Evolutionary conservation across 805 yeast genomes (phyloP).

Genomic region (Tetrapisispora fleetii): DNA sequence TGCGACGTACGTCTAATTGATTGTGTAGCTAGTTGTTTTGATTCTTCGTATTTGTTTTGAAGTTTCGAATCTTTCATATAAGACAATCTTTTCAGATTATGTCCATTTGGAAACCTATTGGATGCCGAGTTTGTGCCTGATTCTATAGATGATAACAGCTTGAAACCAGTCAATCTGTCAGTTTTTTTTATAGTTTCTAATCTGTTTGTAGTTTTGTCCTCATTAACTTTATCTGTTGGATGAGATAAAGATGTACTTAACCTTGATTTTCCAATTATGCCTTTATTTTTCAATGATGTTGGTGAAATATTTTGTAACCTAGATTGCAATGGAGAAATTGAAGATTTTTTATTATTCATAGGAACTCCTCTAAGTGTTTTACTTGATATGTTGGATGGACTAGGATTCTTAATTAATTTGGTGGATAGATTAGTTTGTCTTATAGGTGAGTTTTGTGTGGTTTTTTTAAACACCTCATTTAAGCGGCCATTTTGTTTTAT

Average conservation of each 20-base stretch:
- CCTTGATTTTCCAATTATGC: background rate
- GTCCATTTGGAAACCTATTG: background rate
- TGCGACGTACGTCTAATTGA: background rate
- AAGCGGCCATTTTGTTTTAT: background rate
- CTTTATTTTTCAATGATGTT: background rate
- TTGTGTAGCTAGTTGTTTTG: conserved; percentile 1
- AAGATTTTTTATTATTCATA: background rate
- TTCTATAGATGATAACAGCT: conserved; percentile 17
- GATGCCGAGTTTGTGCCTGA: conserved; percentile 7
- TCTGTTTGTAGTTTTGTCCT: background rate
- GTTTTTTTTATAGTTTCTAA: conserved; percentile 1
- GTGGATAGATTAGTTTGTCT: background rate
- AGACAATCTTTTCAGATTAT: background rate
- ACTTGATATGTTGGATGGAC: background rate
- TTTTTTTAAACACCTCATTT: background rate
- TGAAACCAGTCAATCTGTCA: conserved; percentile 25
- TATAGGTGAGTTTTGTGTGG: background rate
- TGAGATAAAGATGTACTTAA: no score
- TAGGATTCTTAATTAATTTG: background rate
- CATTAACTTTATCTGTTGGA: background rate
- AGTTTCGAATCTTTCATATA: background rate
- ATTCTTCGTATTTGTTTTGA: conserved; percentile 2
- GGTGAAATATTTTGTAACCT: background rate
- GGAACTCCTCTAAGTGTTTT: background rate
- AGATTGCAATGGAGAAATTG: background rate